Evolutionary conservation across 2,329 filamentous ascomycete species (phyloP).

Genomic region (Chalaropsis ovoidea): DNA sequence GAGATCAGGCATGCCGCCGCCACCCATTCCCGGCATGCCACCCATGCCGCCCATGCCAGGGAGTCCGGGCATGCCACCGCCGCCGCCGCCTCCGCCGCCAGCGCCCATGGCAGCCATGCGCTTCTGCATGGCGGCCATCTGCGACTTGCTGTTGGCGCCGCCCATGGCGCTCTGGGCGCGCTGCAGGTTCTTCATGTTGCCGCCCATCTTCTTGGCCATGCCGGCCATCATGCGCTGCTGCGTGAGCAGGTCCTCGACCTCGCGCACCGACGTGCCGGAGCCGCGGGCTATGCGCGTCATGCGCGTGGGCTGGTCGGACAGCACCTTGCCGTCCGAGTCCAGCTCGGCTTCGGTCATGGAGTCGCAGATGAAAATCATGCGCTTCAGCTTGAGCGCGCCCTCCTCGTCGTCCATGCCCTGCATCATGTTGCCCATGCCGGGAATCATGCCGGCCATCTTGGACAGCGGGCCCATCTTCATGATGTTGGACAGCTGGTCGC

Average conservation of each 20-base stretch:
- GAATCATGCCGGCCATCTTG: slow-evolving; percentile 98
- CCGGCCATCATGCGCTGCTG: slow-evolving; percentile 98
- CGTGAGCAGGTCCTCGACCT: slow-evolving; percentile 93
- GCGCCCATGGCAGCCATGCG: slow-evolving; percentile 94
- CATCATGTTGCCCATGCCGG: slow-evolving; percentile 87
- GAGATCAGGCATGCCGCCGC: slow-evolving; percentile 68
- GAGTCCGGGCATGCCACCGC: slow-evolving; percentile 32
- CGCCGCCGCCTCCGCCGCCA: slow-evolving; percentile 49
- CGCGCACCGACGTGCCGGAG: slow-evolving; percentile 77
- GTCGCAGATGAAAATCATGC: slow-evolving; percentile 99
- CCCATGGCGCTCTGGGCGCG: slow-evolving; percentile 83
- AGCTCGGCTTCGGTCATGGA: slow-evolving; percentile 95
- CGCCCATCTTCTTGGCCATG: slow-evolving; percentile 99
- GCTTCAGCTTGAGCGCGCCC: slow-evolving; percentile 81
- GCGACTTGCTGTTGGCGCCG: slow-evolving; percentile 70
- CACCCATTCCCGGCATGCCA: slow-evolving; percentile 72
- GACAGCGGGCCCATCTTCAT: slow-evolving; percentile 99
- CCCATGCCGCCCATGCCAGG: slow-evolving; percentile 43
- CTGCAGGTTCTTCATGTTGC: slow-evolving; percentile 96
- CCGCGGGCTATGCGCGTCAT: slow-evolving; percentile 88
- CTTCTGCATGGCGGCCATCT: slow-evolving; percentile 96
- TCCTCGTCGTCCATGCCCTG: slow-evolving; percentile 95
- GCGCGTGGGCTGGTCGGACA: slow-evolving; percentile 80
- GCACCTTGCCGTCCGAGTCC: slow-evolving; percentile 88
- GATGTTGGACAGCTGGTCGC: slow-evolving; percentile 92